These are phyloP conservation scores for Populus hybrid DNA, from an alignment of 441 rosid species.

Conservation along the genomic window DNA sequence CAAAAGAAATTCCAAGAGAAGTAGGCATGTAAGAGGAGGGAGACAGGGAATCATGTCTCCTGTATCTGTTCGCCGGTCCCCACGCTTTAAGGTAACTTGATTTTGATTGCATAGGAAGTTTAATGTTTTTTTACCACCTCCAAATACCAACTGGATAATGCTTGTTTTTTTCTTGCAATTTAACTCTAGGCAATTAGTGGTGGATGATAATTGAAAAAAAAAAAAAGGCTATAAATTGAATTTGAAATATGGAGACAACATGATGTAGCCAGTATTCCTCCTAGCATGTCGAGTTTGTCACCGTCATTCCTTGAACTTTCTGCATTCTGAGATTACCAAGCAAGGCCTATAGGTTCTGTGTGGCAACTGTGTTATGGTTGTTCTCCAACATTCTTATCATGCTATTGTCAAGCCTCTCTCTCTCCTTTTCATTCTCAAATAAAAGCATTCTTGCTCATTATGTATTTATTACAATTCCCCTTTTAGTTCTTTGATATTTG, in stretches of 20 bases:
- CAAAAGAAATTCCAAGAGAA: constrained; percentile 34
- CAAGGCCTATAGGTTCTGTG: not conserved
- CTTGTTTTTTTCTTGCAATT: not conserved
- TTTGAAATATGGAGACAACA: not conserved
- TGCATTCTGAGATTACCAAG: not conserved
- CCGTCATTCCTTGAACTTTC: not conserved
- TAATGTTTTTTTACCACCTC: not conserved
- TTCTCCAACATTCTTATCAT: not conserved
- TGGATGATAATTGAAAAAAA: not conserved
- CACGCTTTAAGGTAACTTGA: constrained; percentile 53
- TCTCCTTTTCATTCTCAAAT: not conserved
- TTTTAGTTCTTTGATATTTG: constrained; percentile 2
- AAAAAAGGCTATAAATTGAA: not conserved
- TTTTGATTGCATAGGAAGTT: constrained; percentile 1
- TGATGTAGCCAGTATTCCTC: not conserved
- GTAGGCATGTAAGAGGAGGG: constrained; percentile 30
- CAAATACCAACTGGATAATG: not conserved
- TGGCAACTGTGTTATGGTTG: not conserved
- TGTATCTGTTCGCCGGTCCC: constrained; percentile 52
- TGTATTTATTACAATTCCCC: not conserved
- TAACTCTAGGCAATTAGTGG: not conserved
- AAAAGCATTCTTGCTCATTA: not conserved
- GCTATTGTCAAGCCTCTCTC: not conserved
- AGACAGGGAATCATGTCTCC: constrained; percentile 42
- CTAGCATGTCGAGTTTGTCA: not conserved